Conservation (phyloP, 1,139 yeast species). For the Geotrichum klebahnii region DNA sequence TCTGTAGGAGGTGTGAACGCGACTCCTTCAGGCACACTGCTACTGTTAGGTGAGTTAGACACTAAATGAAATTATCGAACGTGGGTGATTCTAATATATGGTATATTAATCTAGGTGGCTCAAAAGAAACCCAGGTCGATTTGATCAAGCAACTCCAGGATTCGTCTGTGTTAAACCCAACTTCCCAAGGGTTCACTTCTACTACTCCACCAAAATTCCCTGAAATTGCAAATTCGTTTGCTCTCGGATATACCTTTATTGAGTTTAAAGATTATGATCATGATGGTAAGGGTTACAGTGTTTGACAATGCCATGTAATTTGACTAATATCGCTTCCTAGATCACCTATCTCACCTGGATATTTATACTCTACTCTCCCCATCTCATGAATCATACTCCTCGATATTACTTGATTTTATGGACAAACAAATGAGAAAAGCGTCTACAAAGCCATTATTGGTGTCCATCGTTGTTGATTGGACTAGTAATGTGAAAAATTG, state of each 20-base stretch:
- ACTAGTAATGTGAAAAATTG: conserved; percentile 25
- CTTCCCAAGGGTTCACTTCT: conserved; percentile 22
- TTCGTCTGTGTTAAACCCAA: conserved; percentile 3
- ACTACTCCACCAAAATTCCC: conserved; percentile 24
- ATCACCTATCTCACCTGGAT: conserved; percentile 34
- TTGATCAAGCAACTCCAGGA: conserved; percentile 14
- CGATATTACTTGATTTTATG: conserved; percentile 19
- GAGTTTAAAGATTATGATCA: conserved; percentile 37
- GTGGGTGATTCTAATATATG: conserved; percentile 21
- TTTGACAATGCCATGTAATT: not conserved
- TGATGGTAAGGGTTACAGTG: conserved; percentile 32
- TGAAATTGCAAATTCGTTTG: conserved; percentile 32
- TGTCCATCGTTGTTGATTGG: conserved; percentile 31
- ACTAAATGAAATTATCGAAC: too few relatives aligned
- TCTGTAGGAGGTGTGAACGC: conserved; percentile 26
- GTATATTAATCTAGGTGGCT: conserved; percentile 5
- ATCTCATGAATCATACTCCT: conserved; percentile 10
- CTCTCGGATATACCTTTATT: conserved; percentile 40
- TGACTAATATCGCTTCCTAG: not conserved
- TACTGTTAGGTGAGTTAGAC: conserved; percentile 24
- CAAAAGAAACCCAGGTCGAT: conserved; percentile 10
- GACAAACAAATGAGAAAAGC: conserved; percentile 11
- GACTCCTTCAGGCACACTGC: conserved; percentile 25
- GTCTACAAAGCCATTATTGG: conserved; percentile 21
- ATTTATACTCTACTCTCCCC: conserved; percentile 33